These are phyloP conservation scores for Globisporangium splendens DNA, from an alignment of 352 stramenopile species.

Conservation along the genomic window DNA sequence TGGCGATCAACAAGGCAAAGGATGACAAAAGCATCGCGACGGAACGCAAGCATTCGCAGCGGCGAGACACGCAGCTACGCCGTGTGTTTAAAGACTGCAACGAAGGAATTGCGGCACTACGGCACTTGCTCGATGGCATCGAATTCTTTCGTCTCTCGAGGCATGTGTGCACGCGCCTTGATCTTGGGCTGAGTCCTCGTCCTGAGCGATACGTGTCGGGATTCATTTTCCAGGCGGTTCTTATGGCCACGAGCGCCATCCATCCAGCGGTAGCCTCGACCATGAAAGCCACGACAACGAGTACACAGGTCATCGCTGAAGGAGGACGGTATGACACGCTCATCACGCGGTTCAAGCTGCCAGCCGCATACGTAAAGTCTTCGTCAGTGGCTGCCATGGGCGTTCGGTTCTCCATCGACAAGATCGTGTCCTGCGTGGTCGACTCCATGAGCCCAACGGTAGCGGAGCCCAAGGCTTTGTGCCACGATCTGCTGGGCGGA, in stretches of 20 bases:
- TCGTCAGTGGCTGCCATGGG: conserved; percentile 74
- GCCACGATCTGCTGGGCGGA: conserved; percentile 31
- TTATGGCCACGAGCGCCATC: conserved; percentile 25
- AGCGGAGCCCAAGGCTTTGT: conserved; percentile 33
- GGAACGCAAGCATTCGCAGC: conserved; percentile 58
- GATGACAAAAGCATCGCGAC: conserved; percentile 13
- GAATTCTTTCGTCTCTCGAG: conserved; percentile 58
- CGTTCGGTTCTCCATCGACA: conserved; percentile 83
- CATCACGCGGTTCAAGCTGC: conserved; percentile 82
- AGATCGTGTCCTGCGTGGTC: conserved; percentile 74
- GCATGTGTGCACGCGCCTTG: conserved; percentile 60
- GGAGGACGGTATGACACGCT: conserved; percentile 80
- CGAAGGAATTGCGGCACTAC: conserved; percentile 64
- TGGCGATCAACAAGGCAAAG: conserved; percentile 22
- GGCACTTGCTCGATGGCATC: conserved; percentile 65
- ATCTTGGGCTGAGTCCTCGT: conserved; percentile 72
- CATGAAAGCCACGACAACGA: conserved; percentile 28
- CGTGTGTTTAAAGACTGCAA: conserved; percentile 65
- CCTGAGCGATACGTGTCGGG: conserved; percentile 76
- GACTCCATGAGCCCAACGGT: conserved; percentile 26
- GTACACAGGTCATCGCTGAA: conserved; percentile 74
- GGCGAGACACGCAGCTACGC: conserved; percentile 54
- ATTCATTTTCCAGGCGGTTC: conserved; percentile 83
- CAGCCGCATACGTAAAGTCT: conserved; percentile 68
- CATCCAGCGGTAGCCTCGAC: conserved; percentile 14